Evolutionary conservation across 371 early-diverging fungal species (phyloP), one percentile per base, ranked within the genome.

Genomic region (Mortierella sp.): DNA sequence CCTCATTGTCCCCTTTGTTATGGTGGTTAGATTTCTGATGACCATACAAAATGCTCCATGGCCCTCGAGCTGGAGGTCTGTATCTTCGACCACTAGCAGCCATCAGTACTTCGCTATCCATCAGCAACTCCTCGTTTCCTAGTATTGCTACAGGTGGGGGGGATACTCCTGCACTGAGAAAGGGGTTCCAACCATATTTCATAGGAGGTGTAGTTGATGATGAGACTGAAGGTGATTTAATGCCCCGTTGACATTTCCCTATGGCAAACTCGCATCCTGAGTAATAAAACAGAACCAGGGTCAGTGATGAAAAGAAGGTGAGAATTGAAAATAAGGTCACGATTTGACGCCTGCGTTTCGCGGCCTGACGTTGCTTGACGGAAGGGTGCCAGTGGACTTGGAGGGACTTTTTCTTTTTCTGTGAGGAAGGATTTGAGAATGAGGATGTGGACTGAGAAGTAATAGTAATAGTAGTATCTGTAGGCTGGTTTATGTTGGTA

Each of bases 361-460:
- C 61, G 15, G 64, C 34, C 23, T 72, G 78, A 15, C 51, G 68
- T 29, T 68, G 64, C 56, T 72, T 72, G 9, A 77, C 78, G 12
- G 78, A 77, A 2, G 78, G 72, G 23, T 77, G 78, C 78, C 77
- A 76, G 19, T 64, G 61, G 10, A 76, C 77, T 28, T 72, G 72
- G 37, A 72, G 78, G 8, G 64, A 34, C 60, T 35, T 35, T 31
- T 61, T 65, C 53, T 51, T 61, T 35, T 60, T 57, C 57, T 15
- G 57, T 1, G 57, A 57, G n/a, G 22, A 9, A 2, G 35, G 13
- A 2, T 31, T n/a, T 57, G 57, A 35, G 15, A 35, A 34, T 57
- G 57, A 57, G 3, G 31, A 34, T 17, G 19, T 7, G n/a, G 34
- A 7, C 19, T 31, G 13, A 19, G n/a, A 32, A 3, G 15, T 6